phyloP scores from a whole-genome alignment of 1,284 basidiomycete genomes.

The Microbotryum intermedium region DNA sequence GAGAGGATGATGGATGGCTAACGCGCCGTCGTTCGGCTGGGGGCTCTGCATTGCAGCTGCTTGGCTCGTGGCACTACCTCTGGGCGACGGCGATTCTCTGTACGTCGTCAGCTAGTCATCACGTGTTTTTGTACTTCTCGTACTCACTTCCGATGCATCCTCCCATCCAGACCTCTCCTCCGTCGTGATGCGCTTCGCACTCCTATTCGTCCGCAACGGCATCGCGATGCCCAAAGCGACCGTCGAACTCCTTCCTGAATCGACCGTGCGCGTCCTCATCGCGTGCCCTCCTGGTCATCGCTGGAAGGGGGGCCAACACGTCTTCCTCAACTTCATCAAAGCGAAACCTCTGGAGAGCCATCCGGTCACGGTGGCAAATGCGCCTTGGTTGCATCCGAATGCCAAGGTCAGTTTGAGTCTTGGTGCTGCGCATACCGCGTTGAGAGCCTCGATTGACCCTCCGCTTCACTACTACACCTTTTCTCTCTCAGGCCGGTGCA shows the following conservation, averaged over 20 bases:
- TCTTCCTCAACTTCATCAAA: constrained; percentile 39
- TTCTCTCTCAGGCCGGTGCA: constrained; percentile 1
- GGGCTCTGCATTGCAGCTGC: neutral
- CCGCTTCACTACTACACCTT: no score
- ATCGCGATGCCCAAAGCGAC: constrained; percentile 35
- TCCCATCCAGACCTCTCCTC: constrained; percentile 25
- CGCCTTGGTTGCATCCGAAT: constrained; percentile 29
- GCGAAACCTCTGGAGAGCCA: constrained; percentile 41
- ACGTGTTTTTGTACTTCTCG: no score
- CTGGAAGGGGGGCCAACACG: constrained; percentile 45
- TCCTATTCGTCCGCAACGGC: constrained; percentile 35
- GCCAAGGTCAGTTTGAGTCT: neutral
- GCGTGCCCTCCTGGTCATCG: constrained; percentile 10
- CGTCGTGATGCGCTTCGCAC: constrained; percentile 37
- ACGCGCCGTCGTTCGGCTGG: neutral
- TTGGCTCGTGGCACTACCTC: constrained; percentile 39
- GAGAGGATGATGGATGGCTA: neutral
- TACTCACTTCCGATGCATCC: no score
- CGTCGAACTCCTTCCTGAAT: constrained; percentile 37
- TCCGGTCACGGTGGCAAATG: constrained; percentile 43
- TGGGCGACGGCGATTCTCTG: constrained; percentile 40
- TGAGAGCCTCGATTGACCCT: no score
- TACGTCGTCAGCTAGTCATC: no score
- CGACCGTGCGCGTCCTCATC: constrained; percentile 37
- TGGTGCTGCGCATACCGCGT: no score